Percentiles rank a stretch among this genome's conserved stretches.
phyloP scores from a whole-genome alignment of 192 early-diverging fungal species.

The Nowakowskiella sp. region DNA sequence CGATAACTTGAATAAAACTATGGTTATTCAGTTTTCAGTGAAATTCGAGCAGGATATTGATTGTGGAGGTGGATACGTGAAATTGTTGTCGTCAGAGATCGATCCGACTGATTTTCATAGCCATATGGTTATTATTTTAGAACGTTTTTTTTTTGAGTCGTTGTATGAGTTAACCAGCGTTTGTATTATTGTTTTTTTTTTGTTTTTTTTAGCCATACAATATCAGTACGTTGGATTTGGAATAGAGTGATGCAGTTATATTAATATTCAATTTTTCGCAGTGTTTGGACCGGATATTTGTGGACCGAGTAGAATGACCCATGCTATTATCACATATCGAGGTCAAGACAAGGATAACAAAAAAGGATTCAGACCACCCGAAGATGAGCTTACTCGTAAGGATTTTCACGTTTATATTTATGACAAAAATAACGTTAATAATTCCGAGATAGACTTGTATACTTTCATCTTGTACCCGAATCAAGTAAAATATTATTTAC shows the following conservation, averaged over 20 bases:
- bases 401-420: background rate
- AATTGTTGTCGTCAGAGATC: conserved; percentile 75
- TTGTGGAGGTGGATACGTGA: conserved; percentile 88
- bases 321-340: conserved; percentile 46
- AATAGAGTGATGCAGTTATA: conserved; percentile 1
- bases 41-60: conserved; percentile 84
- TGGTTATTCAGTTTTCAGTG: conserved; percentile 82
- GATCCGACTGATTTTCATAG: conserved; percentile 74
- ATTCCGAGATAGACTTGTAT: conserved; percentile 30
- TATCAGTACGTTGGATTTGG: conserved; percentile 23
- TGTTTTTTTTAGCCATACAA: conserved; percentile 20
- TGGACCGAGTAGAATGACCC: conserved; percentile 29
- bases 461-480: conserved; percentile 40
- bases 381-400: conserved; percentile 36
- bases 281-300: conserved; percentile 53
- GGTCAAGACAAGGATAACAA: conserved; percentile 43
- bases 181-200: conserved; percentile 7
- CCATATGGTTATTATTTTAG: conserved; percentile 45
- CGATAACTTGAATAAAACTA: conserved; percentile 74
- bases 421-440: no score
- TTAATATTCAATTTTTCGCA: conserved; percentile 9
- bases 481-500: no score
- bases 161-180: conserved; percentile 47
- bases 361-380: conserved; percentile 22
- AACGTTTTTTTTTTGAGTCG: background rate